Conservation (phyloP, 495 filamentous ascomycete species). For the Ascodesmis nigricans region DNA sequence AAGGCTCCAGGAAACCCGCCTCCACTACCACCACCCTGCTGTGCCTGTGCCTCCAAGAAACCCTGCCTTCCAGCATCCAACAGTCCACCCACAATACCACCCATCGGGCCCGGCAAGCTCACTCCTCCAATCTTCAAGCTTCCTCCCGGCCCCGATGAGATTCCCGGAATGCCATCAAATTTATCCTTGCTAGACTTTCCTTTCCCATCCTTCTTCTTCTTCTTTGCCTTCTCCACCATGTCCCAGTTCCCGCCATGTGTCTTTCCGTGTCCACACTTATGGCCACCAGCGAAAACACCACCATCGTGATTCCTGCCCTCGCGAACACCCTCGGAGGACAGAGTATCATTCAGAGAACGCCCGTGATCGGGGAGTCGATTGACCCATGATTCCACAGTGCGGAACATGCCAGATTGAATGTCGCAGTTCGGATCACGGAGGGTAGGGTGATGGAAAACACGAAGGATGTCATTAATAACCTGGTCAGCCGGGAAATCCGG, state of each 20-base stretch:
- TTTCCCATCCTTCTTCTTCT: slow-evolving; percentile 5
- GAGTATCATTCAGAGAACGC: slow-evolving; percentile 38
- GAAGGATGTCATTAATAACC: slow-evolving; percentile 52
- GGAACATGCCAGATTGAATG: slow-evolving; percentile 69
- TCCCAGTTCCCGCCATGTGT: slow-evolving; percentile 14
- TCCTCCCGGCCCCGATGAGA: slow-evolving; percentile 9
- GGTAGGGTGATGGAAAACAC: slow-evolving; percentile 76
- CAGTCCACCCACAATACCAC: slow-evolving; percentile 13
- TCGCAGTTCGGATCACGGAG: slow-evolving; percentile 47
- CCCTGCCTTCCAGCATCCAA: slow-evolving; percentile 13
- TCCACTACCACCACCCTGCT: slow-evolving; percentile 1
- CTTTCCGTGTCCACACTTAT: slow-evolving; percentile 17
- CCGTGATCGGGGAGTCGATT: slow-evolving; percentile 40
- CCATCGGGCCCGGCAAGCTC: slow-evolving; percentile 13
- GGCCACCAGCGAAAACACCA: slow-evolving; percentile 15
- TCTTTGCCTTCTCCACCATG: slow-evolving; percentile 20
- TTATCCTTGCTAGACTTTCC: slow-evolving; percentile 11
- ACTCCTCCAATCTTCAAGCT: slow-evolving; percentile 15
- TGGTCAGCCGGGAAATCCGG: slow-evolving; percentile 53
- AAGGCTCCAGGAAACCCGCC: too few species aligned
- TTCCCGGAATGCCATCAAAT: slow-evolving; percentile 12
- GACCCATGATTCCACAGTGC: slow-evolving; percentile 56
- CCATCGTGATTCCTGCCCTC: slow-evolving; percentile 51
- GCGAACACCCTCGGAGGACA: slow-evolving; percentile 62
- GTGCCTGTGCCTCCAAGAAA: slow-evolving; percentile 1